Evolutionary conservation across 257 asterid species (phyloP), one percentile per base, ranked within the genome.

Genomic region (Jacaranda mimosifolia): DNA sequence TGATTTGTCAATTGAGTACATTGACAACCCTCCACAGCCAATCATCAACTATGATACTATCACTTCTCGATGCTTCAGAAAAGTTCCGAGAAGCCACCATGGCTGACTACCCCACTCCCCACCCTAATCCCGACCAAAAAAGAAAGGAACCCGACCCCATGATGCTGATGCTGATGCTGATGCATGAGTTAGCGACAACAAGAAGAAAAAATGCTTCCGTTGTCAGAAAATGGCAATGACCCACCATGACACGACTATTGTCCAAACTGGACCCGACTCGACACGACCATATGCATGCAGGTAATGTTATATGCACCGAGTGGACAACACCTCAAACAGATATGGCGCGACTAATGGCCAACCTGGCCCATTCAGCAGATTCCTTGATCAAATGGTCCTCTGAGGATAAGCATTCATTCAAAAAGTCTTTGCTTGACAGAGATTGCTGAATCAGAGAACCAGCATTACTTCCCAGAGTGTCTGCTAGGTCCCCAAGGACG

Each of bases 321-420:
- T 18, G 75, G 80, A 74, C 67, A 77, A 67, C 43, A 68, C 82
- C 82, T 93, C 94, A 93, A 83, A 87, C 97, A 79, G 96, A 91
- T 77, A 93, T 84, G 55, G 98, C 97, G 63, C 98, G 98, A 71
- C 83, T 82, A 68, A 93, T 93, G 72, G 98, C 98, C 89, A 87
- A 75, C 89, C 91, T 89, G 72, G 98, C 98, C 98, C 98, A 93
- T 84, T 93, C 98, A 5, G 98, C 98, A 72, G 98, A 91, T 86
- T 90, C 97, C 83, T 91, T 93, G 17, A 93, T 90, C 90, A 91
- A 84, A 84, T 90, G 92, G 85, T 93, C 97, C 4, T 93, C 97
- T 14, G 98, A 93, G 49, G 96, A 86, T 86, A 93, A 84, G 82
- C 98, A 93, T 56, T 93, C 98, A 76, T 83, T 90, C 79, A 93